Evolutionary conservation across 768 basidiomycete species (phyloP), one percentile per base, ranked within the genome.

Genomic region (Auricularia heimuer): DNA sequence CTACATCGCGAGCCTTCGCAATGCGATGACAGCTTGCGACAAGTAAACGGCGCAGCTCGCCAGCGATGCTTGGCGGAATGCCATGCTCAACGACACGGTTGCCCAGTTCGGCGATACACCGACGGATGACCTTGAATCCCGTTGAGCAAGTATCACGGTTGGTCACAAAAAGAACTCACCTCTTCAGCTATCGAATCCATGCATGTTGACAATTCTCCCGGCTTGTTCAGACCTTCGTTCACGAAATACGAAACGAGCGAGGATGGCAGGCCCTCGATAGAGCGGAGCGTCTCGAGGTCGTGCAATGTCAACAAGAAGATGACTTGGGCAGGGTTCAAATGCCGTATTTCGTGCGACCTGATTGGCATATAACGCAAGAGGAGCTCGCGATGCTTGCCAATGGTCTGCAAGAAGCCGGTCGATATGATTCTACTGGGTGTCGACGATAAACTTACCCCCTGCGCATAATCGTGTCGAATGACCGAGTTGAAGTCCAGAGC

Each of bases 401-500:
- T 81, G 29, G 90, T 85, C 93, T 95, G 69, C 37, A 62, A 3
- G 63, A 35, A 33, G 39, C 3, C 45, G 42, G 36, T 39, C n/a
- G n/a, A 14, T 6, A 6, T 6, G 6, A 4, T 6, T 33, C 11
- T 18, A 7, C 21, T 60, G 8, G 24, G 16, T 10, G 12, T 36
- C 62, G 33, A 63, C n/a, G 8, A 61, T 39, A n/a, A 0, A 68
- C 85, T 69, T 70, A 92, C 92, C 42, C 83, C 87, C 67, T 86
- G 81, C 0, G 86, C 86, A 69, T 89, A 95, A 70, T 95, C 93
- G 69, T 89, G 88, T 18, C 94, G 81, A 62, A 98, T 83, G 35
- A 94, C 88, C 3, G 93, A 88, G 71, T 93, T 95, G 72, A 95
- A 97, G 74, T 96, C 94, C 29, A 98, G 80, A 67, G 94, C 93